Conservation (phyloP, 1,284 basidiomycete genomes). For the Athelia psychrophila region DNA sequence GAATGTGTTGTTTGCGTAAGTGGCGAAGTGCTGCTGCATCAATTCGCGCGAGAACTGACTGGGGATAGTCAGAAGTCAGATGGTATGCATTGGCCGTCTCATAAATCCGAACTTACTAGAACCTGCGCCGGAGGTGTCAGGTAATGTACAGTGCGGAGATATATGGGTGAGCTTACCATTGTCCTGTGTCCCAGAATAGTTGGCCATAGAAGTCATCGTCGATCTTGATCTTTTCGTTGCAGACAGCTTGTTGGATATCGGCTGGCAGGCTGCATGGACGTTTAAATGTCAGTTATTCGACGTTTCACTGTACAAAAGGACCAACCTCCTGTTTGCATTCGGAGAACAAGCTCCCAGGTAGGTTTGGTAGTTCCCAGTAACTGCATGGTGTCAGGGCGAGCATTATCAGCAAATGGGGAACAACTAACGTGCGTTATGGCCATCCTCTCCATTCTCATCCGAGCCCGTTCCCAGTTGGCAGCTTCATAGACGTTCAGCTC, state of each 20-base stretch:
- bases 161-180: conserved; percentile 7
- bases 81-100: neutral
- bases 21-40: neutral
- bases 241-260: conserved; percentile 12
- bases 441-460: neutral
- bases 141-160: neutral
- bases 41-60: neutral
- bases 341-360: neutral
- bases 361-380: conserved; percentile 2
- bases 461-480: conserved; percentile 9
- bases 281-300: neutral
- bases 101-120: neutral
- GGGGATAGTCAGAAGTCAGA: no score
- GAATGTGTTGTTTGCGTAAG: conserved; percentile 9
- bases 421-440: neutral
- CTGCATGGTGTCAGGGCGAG: conserved; percentile 5
- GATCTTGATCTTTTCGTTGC: conserved; percentile 10
- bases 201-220: conserved; percentile 9
- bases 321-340: neutral
- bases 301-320: neutral
- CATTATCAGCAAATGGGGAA: neutral
- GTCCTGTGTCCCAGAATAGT: conserved; percentile 9
- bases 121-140: conserved; percentile 2
- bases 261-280: conserved; percentile 6
- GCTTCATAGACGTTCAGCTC: conserved; percentile 5